These are phyloP conservation scores for Nymphaea thermarum DNA, from an alignment of 164 flowering plant genomes.

Conservation along the genomic window DNA sequence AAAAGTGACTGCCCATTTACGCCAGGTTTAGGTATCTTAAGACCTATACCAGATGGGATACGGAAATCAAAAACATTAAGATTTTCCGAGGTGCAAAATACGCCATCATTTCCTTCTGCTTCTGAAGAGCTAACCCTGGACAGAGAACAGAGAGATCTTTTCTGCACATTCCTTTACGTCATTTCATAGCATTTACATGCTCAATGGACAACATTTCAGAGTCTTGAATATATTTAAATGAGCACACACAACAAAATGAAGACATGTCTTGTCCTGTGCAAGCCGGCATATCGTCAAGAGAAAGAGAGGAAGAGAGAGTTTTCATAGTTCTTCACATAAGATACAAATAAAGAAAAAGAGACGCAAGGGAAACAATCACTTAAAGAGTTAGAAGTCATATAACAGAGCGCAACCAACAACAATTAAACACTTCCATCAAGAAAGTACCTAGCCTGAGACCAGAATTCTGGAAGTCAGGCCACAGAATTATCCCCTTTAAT, in stretches of 20 bases:
- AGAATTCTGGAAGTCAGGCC: neutral
- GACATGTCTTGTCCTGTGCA: neutral
- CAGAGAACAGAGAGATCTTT: neutral
- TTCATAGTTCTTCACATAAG: neutral
- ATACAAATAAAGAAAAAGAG: no score
- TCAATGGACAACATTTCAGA: neutral
- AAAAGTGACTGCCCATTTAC: slow-evolving; percentile 47
- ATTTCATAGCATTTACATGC: neutral
- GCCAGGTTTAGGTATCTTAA: slow-evolving; percentile 62
- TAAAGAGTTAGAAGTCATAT: no score
- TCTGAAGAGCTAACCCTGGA: slow-evolving; percentile 80
- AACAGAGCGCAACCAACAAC: neutral
- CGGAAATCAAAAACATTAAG: slow-evolving; percentile 76
- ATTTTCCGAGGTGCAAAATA: slow-evolving; percentile 72
- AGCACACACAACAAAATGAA: neutral
- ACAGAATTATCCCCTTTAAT: no score
- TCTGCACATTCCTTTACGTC: neutral
- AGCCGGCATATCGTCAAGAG: neutral
- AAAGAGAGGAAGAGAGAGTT: neutral
- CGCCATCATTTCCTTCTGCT: slow-evolving; percentile 93
- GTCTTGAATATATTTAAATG: neutral
- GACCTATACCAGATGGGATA: slow-evolving; percentile 70
- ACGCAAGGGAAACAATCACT: no score
- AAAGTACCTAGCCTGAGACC: neutral
- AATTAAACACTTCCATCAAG: neutral